Evolutionary conservation across 225 moss, liverwort and hornwort genomes (phyloP).

Genomic region (Takakia lepidozioides): DNA sequence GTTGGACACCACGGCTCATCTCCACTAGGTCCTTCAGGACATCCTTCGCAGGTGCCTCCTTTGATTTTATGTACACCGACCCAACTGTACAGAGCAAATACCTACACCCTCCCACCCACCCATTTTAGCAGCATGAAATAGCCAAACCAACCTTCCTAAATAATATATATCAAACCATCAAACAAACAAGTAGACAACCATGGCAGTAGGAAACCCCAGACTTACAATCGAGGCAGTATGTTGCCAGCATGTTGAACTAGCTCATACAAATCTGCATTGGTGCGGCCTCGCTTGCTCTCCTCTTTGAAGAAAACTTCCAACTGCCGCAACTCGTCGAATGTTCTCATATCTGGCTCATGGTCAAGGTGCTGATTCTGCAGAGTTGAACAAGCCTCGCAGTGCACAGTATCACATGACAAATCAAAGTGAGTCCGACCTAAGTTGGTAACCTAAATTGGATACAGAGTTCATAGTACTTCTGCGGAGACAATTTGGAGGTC

Average conservation of each 20-base stretch:
- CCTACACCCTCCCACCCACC: slow-evolving; percentile 48
- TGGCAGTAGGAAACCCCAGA: background rate
- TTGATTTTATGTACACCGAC: slow-evolving; percentile 92
- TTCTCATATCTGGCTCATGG: slow-evolving; percentile 72
- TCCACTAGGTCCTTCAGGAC: slow-evolving; percentile 94
- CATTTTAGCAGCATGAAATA: no score
- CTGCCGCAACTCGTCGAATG: slow-evolving; percentile 77
- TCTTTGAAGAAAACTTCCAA: slow-evolving; percentile 89
- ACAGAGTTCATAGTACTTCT: slow-evolving; percentile 99
- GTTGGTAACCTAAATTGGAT: slow-evolving; percentile 25
- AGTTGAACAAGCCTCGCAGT: background rate
- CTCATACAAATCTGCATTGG: slow-evolving; percentile 93
- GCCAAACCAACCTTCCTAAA: slow-evolving; percentile 4
- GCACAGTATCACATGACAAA: background rate
- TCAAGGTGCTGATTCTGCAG: slow-evolving; percentile 55
- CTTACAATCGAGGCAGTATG: slow-evolving; percentile 91
- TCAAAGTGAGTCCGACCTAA: no score
- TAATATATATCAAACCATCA: background rate
- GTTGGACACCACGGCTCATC: slow-evolving; percentile 97
- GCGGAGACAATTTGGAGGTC: slow-evolving; percentile 94
- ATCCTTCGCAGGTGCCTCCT: slow-evolving; percentile 95
- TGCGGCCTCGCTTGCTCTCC: slow-evolving; percentile 84
- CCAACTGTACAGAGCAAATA: slow-evolving; percentile 98
- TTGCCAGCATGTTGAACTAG: slow-evolving; percentile 97
- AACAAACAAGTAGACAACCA: background rate